Evolutionary conservation across 352 stramenopile genomes (phyloP), one percentile per base, ranked within the genome.

Genomic region (Pythium utonaiense): DNA sequence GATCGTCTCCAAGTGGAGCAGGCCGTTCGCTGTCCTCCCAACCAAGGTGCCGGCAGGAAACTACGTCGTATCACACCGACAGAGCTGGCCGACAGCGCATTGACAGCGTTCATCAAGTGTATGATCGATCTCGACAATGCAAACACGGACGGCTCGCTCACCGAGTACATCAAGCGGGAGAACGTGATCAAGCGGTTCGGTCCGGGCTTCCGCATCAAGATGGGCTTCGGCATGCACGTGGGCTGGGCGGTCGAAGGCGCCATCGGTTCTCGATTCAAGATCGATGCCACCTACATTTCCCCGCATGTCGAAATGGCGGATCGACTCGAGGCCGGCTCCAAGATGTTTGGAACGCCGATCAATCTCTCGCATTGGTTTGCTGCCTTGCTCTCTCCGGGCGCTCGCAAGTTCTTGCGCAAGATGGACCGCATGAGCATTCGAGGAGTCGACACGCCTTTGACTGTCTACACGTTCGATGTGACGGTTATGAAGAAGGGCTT

Each of bases 261-360:
- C 3, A 98, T 99, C 60, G 95, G 95, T 34, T 98, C 92, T 14
- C 80, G 91, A 14, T 88, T 88, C 60, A 99, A 99, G 65, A 97
- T 99, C 61, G 96, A 99, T 67, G 95, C 94, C n/a, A 98, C 95
- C 16, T 98, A 98, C 65, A 96, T 99, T 53, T 98, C 89, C 6
- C 91, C 96, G 24, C 90, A 97, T 53, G 95, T 98, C 12, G 95
- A 98, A 57, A 91, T 92, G 77, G 85, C 93, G 9, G 95, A 98
- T 57, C 93, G 90, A 17, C 76, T 99, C 6, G 94, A 99, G 70
- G 94, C 89, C 6, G 92, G 80, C 0, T 98, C 96, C 40, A 98
- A 98, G 66, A 96, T 95, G 33, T 98, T 95, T 54, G 71, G 64
- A 38, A 90, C 83, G 6, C 80, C 82, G 7, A 84, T 95, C 61